These are phyloP conservation scores for Apiotrichum domesticum DNA, from an alignment of 1,284 basidiomycete species.

Conservation along the genomic window DNA sequence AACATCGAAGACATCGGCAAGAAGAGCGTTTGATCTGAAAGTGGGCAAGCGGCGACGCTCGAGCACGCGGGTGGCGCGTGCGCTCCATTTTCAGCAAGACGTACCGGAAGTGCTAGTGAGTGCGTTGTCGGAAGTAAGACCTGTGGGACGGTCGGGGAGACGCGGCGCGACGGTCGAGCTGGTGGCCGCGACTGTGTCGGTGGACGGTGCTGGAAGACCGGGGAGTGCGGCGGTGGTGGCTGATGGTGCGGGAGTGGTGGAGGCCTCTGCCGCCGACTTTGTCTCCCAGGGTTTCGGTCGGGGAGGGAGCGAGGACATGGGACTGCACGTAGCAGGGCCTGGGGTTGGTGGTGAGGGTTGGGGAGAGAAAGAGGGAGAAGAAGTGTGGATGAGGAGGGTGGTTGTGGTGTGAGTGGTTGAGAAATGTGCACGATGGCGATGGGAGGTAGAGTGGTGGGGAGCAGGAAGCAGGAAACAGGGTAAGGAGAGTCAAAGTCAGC, in stretches of 20 bases:
- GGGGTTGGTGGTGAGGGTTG: background rate
- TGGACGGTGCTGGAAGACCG: slow-evolving; percentile 11
- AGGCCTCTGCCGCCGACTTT: slow-evolving; percentile 18
- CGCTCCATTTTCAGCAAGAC: background rate
- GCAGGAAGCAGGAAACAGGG: no score
- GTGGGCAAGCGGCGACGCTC: no score
- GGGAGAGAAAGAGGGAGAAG: background rate
- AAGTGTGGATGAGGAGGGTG: background rate
- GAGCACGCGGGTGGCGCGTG: no score
- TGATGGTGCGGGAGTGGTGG: slow-evolving; percentile 20
- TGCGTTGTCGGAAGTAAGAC: slow-evolving; percentile 16
- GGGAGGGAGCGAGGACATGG: slow-evolving; percentile 36
- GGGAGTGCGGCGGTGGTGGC: slow-evolving; percentile 17
- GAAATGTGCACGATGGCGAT: no score
- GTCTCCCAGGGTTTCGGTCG: slow-evolving; percentile 43
- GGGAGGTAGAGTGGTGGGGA: background rate
- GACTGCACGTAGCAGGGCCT: slow-evolving; percentile 2
- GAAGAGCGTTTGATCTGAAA: no score
- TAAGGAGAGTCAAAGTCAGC: no score
- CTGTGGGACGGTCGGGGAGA: slow-evolving; percentile 36
- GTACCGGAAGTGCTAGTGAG: slow-evolving; percentile 5
- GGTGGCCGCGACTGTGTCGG: slow-evolving; percentile 25
- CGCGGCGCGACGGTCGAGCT: slow-evolving; percentile 27
- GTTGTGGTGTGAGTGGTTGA: background rate
- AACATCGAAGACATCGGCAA: no score